phyloP scores from a whole-genome alignment of 345 rosid species.

The Lagerstroemia speciosa region DNA sequence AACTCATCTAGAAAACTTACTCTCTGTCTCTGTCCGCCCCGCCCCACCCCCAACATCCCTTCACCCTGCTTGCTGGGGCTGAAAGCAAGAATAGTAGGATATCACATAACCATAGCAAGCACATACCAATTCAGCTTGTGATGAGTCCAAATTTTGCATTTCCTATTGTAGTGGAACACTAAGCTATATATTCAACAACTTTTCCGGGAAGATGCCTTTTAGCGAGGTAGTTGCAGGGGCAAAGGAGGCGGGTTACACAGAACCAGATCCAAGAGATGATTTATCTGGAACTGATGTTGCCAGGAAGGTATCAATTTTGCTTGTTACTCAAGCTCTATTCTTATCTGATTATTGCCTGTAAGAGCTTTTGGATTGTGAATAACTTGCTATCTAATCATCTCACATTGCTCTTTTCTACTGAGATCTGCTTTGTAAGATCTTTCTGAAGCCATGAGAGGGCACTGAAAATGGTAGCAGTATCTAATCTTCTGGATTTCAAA shows the following conservation, averaged over 20 bases:
- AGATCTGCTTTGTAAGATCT: neutral
- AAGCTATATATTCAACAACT: constrained; percentile 92
- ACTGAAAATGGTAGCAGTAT: neutral
- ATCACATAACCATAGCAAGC: neutral
- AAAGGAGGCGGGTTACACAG: constrained; percentile 81
- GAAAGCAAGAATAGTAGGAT: neutral
- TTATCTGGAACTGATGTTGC: constrained; percentile 98
- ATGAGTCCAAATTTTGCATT: constrained; percentile 4
- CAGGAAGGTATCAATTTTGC: constrained; percentile 50
- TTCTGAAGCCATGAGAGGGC: neutral
- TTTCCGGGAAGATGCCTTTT: constrained; percentile 44
- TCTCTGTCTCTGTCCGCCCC: neutral
- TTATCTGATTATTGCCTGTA: neutral
- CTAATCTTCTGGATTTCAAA: neutral
- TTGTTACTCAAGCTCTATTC: neutral
- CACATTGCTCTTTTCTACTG: neutral
- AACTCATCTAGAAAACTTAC: neutral
- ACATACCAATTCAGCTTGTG: neutral
- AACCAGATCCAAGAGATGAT: constrained; percentile 99
- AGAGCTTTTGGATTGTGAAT: neutral
- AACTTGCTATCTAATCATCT: neutral
- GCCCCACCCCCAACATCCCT: no score
- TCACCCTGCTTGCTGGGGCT: neutral
- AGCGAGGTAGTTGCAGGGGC: constrained; percentile 87
- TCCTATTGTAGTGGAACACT: constrained; percentile 72